These are phyloP conservation scores for Russula virescens DNA, from an alignment of 768 basidiomycete species.

Conservation along the genomic window DNA sequence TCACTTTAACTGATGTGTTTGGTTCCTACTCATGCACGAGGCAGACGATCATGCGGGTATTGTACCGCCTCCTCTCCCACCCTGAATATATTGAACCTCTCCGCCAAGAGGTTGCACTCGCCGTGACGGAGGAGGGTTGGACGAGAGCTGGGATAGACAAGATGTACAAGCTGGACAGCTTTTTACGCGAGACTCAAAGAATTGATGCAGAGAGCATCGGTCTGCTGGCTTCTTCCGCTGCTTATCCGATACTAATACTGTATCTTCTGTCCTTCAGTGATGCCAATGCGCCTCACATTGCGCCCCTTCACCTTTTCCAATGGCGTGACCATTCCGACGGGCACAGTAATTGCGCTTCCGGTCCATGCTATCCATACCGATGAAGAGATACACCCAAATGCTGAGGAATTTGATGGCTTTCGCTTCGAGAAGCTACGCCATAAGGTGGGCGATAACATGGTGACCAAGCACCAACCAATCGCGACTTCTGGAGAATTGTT, in stretches of 20 bases:
- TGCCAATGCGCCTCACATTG: constrained; percentile 25
- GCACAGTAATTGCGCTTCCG: constrained; percentile 34
- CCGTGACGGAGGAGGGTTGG: constrained; percentile 21
- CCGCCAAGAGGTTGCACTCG: constrained; percentile 25
- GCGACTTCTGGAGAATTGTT: constrained; percentile 31
- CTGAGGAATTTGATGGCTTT: constrained; percentile 38
- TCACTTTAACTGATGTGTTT: no score
- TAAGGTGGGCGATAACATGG: constrained; percentile 18
- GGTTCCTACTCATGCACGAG: not conserved
- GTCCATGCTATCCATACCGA: constrained; percentile 35
- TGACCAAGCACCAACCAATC: constrained; percentile 27
- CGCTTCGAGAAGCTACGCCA: constrained; percentile 33
- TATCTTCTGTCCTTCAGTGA: constrained; percentile 13
- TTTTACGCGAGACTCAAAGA: constrained; percentile 26
- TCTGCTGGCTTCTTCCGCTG: not conserved
- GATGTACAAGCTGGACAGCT: constrained; percentile 28
- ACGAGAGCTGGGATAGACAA: constrained; percentile 20
- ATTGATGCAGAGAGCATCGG: constrained; percentile 1
- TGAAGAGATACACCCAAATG: constrained; percentile 37
- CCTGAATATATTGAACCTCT: constrained; percentile 26
- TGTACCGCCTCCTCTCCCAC: constrained; percentile 25
- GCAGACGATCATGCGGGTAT: constrained; percentile 13
- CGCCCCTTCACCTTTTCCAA: constrained; percentile 31
- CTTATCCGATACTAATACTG: not conserved
- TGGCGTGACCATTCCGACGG: constrained; percentile 35